Evolutionary conservation across 1,284 basidiomycete species (phyloP).

Genomic region (Ceratobasidium sp.): DNA sequence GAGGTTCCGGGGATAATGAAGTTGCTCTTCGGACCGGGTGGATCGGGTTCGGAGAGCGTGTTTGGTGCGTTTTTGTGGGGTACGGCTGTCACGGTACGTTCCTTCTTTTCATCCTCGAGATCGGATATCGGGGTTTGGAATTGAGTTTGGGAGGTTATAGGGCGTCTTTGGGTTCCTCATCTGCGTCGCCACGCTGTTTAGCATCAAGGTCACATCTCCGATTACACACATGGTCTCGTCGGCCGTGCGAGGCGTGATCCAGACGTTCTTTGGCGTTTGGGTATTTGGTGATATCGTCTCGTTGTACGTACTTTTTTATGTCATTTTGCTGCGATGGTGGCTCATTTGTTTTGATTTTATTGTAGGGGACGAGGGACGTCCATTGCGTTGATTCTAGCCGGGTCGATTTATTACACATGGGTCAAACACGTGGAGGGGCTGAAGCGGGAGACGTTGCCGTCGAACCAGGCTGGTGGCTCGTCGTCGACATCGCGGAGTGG

Average conservation of each 20-base stretch:
- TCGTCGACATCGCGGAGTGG: constrained; percentile 40
- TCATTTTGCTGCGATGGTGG: constrained; percentile 29
- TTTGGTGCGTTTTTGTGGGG: constrained; percentile 81
- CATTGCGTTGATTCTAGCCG: constrained; percentile 81
- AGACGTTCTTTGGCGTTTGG: constrained; percentile 80
- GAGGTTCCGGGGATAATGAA: constrained; percentile 74
- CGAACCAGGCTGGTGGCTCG: not conserved
- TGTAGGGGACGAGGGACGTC: constrained; percentile 82
- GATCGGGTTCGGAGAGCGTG: constrained; percentile 61
- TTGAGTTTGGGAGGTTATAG: constrained; percentile 58
- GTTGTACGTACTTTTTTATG: constrained; percentile 64
- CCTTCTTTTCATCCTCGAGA: no score
- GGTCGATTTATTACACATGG: constrained; percentile 90
- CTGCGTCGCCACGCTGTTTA: constrained; percentile 88
- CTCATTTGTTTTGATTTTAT: constrained; percentile 12
- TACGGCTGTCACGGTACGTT: constrained; percentile 78
- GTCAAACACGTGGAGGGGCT: constrained; percentile 78
- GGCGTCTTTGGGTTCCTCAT: constrained; percentile 88
- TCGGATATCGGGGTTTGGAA: no score
- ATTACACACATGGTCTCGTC: constrained; percentile 94
- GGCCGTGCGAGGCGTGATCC: constrained; percentile 85
- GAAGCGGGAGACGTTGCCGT: constrained; percentile 43
- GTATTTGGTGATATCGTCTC: constrained; percentile 82
- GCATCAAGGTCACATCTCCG: constrained; percentile 92
- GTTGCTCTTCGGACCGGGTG: constrained; percentile 68